Conservation (phyloP, 2,329 filamentous ascomycete species). For the Ophiosphaerella herpotricha region DNA sequence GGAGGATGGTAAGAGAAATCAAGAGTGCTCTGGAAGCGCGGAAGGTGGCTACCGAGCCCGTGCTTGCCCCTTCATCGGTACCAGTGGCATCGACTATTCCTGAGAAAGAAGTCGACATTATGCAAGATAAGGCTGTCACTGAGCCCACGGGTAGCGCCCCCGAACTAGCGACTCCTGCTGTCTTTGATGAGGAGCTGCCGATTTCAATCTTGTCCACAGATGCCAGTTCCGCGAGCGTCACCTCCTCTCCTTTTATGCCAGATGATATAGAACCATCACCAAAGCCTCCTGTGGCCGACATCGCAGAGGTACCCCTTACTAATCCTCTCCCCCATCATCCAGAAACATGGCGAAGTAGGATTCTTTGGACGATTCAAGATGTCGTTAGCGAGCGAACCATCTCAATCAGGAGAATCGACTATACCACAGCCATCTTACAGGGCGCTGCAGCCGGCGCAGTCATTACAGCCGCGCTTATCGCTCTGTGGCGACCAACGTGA, state of each 20-base stretch:
- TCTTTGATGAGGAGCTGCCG: not conserved
- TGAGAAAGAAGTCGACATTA: slow-evolving; percentile 24
- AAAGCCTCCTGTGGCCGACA: slow-evolving; percentile 19
- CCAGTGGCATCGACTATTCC: slow-evolving; percentile 10
- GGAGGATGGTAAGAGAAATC: slow-evolving; percentile 78
- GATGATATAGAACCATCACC: not conserved
- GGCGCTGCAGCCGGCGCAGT: slow-evolving; percentile 50
- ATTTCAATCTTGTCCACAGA: no score
- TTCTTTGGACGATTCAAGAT: slow-evolving; percentile 32
- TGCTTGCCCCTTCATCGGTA: slow-evolving; percentile 2
- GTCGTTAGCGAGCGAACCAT: slow-evolving; percentile 52
- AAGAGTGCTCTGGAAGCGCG: slow-evolving; percentile 42
- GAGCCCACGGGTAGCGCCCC: slow-evolving; percentile 14
- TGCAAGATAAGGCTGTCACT: not conserved
- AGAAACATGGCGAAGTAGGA: slow-evolving; percentile 28
- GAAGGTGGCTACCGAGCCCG: slow-evolving; percentile 22
- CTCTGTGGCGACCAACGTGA: slow-evolving; percentile 28
- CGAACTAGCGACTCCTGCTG: not conserved
- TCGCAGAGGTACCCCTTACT: slow-evolving; percentile 16
- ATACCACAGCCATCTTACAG: slow-evolving; percentile 52
- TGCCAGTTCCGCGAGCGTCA: no score
- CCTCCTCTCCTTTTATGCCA: no score
- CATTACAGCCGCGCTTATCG: slow-evolving; percentile 36
- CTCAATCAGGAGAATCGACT: slow-evolving; percentile 52
- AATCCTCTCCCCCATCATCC: slow-evolving; percentile 11